Base-by-base conservation (phyloP, 2,329 filamentous ascomycete genomes). In the Xylaria sp. region DNA sequence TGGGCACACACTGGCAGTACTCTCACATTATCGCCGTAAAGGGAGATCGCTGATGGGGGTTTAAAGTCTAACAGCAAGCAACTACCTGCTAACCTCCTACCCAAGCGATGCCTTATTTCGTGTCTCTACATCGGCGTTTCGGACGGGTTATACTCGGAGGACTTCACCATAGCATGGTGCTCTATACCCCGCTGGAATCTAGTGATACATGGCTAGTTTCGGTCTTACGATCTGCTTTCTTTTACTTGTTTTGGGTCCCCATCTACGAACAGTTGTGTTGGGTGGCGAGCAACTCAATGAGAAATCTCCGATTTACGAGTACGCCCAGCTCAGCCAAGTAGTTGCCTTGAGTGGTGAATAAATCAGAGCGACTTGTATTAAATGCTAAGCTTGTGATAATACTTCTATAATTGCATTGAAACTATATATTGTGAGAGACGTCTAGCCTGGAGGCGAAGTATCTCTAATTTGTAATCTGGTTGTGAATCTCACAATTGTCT, bases 1-100 rank as follows among this genome's bases (percentile, higher is more conserved):
- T 85, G 68, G 83, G 83, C 4, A 90, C 88, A 0, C 81, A 82
- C 63, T 90, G 87, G 87, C 85, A 89, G 70, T 89, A 88, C 73
- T 83, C 83, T 60, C 78, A 87, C 23, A 85, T 90, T 66, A 82
- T 87, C 64, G 87, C 85, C 1, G 81, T 88, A 33, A 89, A 87
- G 73, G 81, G 81, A 63, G 72, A 72, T 23, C 68, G 53, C 36
- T 42, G 54, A 51, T 61, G 48, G 68, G 53, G n/a, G 40, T 28
- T 9, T 20, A 23, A 42, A 20, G 13, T 60, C 33, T 56, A 53
- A 28, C 6, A 20, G 48, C 56, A 20, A 36, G n/a, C 6, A n/a
- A 33, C 28, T 36, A 36, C 17, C 33, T 26, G 13, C n/a, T 3
- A 17, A 17, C 28, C n/a, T 53, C 4, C 9, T 28, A 48, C 17